Base-by-base conservation (phyloP, 306 rosid genomes). In the Vigna radiata region DNA sequence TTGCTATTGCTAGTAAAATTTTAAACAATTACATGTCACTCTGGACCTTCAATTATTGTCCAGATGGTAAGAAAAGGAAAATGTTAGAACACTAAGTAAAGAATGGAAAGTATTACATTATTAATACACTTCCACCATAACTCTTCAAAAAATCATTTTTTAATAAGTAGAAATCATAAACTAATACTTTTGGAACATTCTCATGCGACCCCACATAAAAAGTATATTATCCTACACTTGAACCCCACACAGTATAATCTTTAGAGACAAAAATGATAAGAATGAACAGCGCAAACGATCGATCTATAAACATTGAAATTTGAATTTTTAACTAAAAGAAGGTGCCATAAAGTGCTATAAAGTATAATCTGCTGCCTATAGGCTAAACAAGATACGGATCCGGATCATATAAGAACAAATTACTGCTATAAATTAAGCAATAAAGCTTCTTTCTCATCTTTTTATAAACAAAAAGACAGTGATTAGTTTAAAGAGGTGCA, bases 381-480 rank as follows among this genome's bases (percentile, higher is more conserved):
- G 37, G 25, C 21, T 29, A 36, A 11, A 64, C 14, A 74, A 15
- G 39, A 62, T 70, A 71, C 56, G 61, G 54, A 84, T 54, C 41
- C 78, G 44, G 13, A 48, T 29, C 72, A 64, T n/a, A 64, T 41
- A 12, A 60, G 82, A 62, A 70, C 71, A 63, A 62, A 25, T 65
- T 47, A 43, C 31, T 25, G 54, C 23, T 73, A 63, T 64, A 79
- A 63, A 71, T 49, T 80, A 70, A 76, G 48, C 39, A 64, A 63
- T 49, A 80, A 80, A 80, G 77, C 52, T 66, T 37, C 77, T 62
- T 80, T 72, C 80, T 39, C 80, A 76, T 72, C 77, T 76, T 80
- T 80, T 78, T 54, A 56, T 71, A 55, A 79, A 79, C 83, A 75
- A 76, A 29, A 76, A 64, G 69, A 73, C 44, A 70, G 7, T 50